phyloP scores from a whole-genome alignment of 805 yeast species.

The Candida sonorensis region DNA sequence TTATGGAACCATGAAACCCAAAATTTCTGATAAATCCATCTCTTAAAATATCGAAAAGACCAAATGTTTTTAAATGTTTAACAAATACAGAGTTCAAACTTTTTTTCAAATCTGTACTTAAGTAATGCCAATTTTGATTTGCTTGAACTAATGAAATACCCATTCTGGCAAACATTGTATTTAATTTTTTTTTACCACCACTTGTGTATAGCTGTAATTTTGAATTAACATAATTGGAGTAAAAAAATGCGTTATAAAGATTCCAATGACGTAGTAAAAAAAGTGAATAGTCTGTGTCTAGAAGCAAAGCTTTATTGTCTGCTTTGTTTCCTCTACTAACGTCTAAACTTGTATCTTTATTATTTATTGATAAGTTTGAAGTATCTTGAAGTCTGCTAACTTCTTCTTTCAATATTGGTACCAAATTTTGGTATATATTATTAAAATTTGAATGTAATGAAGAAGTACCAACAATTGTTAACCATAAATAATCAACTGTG shows the following conservation, averaged over 20 bases:
- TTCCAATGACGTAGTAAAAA: slow-evolving; percentile 91
- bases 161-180: slow-evolving; percentile 93
- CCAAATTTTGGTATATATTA: slow-evolving; percentile 61
- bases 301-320: slow-evolving; percentile 35
- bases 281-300: slow-evolving; percentile 80
- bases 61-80: slow-evolving; percentile 66
- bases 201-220: slow-evolving; percentile 85
- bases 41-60: slow-evolving; percentile 72
- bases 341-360: slow-evolving; percentile 5
- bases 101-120: slow-evolving; percentile 74
- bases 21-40: slow-evolving; percentile 83
- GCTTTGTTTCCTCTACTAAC: slow-evolving; percentile 24
- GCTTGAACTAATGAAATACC: slow-evolving; percentile 89
- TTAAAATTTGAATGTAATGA: slow-evolving; percentile 72
- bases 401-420: slow-evolving; percentile 76
- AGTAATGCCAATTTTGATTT: slow-evolving; percentile 85
- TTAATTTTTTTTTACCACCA: slow-evolving; percentile 79
- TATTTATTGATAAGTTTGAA: slow-evolving; percentile 2
- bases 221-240: slow-evolving; percentile 87
- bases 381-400: slow-evolving; percentile 58
- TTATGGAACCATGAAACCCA: slow-evolving; percentile 81
- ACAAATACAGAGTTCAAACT: slow-evolving; percentile 63
- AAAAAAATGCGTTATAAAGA: slow-evolving; percentile 80
- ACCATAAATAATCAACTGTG: slow-evolving; percentile 65
- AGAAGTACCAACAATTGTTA: slow-evolving; percentile 81